Evolutionary conservation across 306 rosid genomes (phyloP).

Genomic region (Casuarina cunninghamiana): DNA sequence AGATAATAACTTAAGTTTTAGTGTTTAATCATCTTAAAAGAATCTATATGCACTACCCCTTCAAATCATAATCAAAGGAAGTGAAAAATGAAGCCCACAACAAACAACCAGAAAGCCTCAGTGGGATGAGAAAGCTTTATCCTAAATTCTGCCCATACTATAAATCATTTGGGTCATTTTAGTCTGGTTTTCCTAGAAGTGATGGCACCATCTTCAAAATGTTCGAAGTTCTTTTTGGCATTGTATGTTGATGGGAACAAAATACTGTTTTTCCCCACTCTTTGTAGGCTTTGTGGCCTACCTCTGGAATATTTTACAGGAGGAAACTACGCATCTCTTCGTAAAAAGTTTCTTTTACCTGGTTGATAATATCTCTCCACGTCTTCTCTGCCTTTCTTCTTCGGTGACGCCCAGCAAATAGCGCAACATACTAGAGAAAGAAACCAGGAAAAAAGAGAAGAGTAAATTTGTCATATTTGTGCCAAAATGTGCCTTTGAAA

Average conservation of each 20-base stretch:
- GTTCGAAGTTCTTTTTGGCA: not conserved
- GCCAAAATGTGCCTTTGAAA: not conserved
- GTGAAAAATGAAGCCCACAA: no score
- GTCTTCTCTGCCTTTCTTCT: slow-evolving; percentile 85
- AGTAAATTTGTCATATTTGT: not conserved
- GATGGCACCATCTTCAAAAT: not conserved
- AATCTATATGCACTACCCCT: slow-evolving; percentile 21
- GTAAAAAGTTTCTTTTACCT: slow-evolving; percentile 47
- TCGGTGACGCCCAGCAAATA: slow-evolving; percentile 84
- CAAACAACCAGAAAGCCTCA: no score
- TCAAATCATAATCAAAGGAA: no score
- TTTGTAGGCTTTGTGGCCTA: slow-evolving; percentile 6
- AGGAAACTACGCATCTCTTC: slow-evolving; percentile 16
- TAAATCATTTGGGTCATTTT: not conserved
- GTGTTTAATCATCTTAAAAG: not conserved
- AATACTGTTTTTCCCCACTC: not conserved
- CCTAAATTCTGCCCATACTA: not conserved
- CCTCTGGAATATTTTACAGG: slow-evolving; percentile 12
- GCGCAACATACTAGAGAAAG: slow-evolving; percentile 63
- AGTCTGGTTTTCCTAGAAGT: not conserved
- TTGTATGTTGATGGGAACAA: not conserved
- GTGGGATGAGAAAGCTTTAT: no score
- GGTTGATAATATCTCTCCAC: slow-evolving; percentile 88
- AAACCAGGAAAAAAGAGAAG: slow-evolving; percentile 3
- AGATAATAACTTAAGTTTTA: not conserved